Conservation (phyloP, 768 basidiomycete genomes). For the Sarcomyxa edulis region DNA sequence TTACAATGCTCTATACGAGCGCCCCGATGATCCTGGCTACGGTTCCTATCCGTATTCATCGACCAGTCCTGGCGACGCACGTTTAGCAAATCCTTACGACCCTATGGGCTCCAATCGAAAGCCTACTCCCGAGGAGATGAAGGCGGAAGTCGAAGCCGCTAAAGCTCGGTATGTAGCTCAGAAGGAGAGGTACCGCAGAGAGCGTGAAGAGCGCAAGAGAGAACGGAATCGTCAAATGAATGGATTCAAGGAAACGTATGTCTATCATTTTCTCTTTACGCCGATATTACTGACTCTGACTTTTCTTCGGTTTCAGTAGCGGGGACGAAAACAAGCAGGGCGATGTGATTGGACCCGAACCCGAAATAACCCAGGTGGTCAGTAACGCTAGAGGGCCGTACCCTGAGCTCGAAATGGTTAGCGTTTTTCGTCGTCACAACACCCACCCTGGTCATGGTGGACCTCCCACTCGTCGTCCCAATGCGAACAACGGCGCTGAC, state of each 20-base stretch:
- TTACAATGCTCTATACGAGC: too few species aligned
- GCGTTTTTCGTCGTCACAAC: conserved; percentile 45
- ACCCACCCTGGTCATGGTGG: conserved; percentile 32
- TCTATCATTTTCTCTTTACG: too few species aligned
- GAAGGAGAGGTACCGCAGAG: conserved; percentile 64
- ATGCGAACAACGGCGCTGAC: conserved; percentile 19
- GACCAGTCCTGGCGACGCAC: not conserved
- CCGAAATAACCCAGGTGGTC: conserved; percentile 37
- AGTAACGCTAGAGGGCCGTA: conserved; percentile 57
- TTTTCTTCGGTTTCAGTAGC: too few species aligned
- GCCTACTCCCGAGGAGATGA: conserved; percentile 30
- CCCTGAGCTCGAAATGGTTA: conserved; percentile 60
- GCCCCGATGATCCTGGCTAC: conserved; percentile 1
- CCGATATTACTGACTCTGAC: too few species aligned
- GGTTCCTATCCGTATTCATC: conserved; percentile 7
- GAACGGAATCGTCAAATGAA: conserved; percentile 22
- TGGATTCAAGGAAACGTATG: too few species aligned
- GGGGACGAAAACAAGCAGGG: too few species aligned
- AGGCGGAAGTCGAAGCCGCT: conserved; percentile 54
- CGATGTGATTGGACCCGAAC: too few species aligned
- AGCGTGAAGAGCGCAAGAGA: conserved; percentile 44
- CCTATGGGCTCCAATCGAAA: conserved; percentile 9
- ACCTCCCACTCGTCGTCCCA: conserved; percentile 18
- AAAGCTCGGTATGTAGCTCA: conserved; percentile 62
- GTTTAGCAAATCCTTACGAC: conserved; percentile 15